Base-by-base conservation (phyloP, 495 filamentous ascomycete genomes). In the Annulohypoxylon stygium region DNA sequence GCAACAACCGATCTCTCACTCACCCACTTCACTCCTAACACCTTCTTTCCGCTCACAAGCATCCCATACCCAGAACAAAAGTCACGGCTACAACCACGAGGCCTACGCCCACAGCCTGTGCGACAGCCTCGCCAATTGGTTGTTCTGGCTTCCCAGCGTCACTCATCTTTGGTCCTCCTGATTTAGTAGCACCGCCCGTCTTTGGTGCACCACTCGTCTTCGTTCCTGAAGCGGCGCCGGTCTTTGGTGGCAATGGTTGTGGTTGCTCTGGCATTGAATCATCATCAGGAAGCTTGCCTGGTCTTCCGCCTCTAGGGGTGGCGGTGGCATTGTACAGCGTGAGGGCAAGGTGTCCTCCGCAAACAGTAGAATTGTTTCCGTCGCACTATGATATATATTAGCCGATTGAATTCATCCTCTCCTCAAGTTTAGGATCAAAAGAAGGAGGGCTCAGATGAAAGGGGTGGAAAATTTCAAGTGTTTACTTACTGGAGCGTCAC, bases 341-440 rank as follows among this genome's bases (percentile, higher is more conserved):
- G 39, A 74, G n/a, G 20, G 71, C 71, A 3, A 85, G 74, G 54
- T 71, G 66, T n/a, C 85, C 85, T 34, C 85, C 85, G 58, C 86
- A 88, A 7, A 73, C 77, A 8, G 83, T 78, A 7, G 75, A 77
- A 14, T 74, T 77, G 69, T 83, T 78, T 5, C 83, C 86, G 34
- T 81, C 80, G 62, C 86, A 88, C 62, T 65, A 8, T 4, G 12
- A 54, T 37, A 10, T 2, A 36, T 3, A 39, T 53, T n/a, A 64
- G 45, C 39, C 39, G 12, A 43, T n/a, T 43, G 14, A 9, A 14
- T 43, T 11, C 12, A 43, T 14, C 4, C 12, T 41, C 10, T n/a
- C 14, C 12, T 2, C 12, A n/a, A 2, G 11, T 43, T 2, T 43
- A 43, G 12, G 9, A 14, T 43, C 12, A 5, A 43, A 43, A 2